Conservation (phyloP, 108 stramenopile species). For the Nitzschia putrida region DNA sequence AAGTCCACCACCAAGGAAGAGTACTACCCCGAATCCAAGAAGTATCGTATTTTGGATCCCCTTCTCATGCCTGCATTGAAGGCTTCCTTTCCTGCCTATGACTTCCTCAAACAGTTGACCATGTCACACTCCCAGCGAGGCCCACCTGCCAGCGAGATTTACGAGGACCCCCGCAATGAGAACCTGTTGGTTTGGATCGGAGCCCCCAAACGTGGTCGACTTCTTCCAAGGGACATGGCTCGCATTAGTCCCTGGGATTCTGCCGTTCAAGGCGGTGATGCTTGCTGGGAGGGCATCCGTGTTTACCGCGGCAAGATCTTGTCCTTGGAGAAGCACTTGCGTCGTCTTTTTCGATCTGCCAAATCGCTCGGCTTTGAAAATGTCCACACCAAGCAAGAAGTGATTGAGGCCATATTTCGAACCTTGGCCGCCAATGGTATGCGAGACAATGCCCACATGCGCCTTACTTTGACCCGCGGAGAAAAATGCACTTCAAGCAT, state of each 20-base stretch:
- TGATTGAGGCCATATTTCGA: slow-evolving; percentile 86
- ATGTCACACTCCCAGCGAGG: slow-evolving; percentile 47
- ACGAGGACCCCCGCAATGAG: slow-evolving; percentile 86
- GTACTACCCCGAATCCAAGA: slow-evolving; percentile 17
- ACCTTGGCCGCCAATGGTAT: slow-evolving; percentile 93
- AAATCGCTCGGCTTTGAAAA: slow-evolving; percentile 88
- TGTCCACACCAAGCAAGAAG: slow-evolving; percentile 75
- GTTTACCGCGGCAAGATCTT: slow-evolving; percentile 85
- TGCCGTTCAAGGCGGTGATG: slow-evolving; percentile 93
- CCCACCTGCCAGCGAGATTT: slow-evolving; percentile 60
- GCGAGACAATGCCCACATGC: slow-evolving; percentile 89
- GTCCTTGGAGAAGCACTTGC: slow-evolving; percentile 83
- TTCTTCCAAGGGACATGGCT: slow-evolving; percentile 71
- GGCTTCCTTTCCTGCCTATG: slow-evolving; percentile 70
- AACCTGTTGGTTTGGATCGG: slow-evolving; percentile 87
- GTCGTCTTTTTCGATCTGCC: slow-evolving; percentile 83
- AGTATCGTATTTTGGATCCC: slow-evolving; percentile 65
- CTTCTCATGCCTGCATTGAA: slow-evolving; percentile 58
- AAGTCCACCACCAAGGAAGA: slow-evolving; percentile 23
- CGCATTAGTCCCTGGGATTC: slow-evolving; percentile 88
- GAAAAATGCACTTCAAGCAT: slow-evolving; percentile 86
- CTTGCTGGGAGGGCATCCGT: slow-evolving; percentile 88
- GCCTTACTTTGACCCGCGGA: slow-evolving; percentile 90
- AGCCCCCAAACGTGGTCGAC: slow-evolving; percentile 53
- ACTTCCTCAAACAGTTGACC: slow-evolving; percentile 57